Conservation (phyloP, 1,139 yeast genomes). For the Yamadazyma epiphylla region DNA sequence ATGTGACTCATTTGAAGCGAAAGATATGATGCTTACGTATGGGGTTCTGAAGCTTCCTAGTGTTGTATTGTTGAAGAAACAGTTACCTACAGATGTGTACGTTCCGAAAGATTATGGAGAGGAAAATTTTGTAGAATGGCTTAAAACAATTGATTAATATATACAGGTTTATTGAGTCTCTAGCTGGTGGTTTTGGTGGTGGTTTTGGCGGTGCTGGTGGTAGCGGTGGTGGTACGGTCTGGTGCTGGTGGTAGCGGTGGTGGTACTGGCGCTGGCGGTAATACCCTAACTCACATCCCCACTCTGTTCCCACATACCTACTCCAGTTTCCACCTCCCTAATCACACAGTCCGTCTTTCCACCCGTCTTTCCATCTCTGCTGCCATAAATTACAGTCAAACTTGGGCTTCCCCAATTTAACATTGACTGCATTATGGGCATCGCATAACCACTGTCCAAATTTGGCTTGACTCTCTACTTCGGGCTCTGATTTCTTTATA, state of each 20-base stretch:
- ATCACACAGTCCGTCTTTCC: conserved; percentile 9
- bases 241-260: too few relatives aligned
- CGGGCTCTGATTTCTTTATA: conserved; percentile 58
- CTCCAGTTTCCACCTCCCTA: too few relatives aligned
- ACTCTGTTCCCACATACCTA: too few relatives aligned
- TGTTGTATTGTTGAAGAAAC: conserved; percentile 63
- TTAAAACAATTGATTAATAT: conserved; percentile 18
- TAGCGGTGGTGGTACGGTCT: too few relatives aligned
- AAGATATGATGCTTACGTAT: conserved; percentile 56
- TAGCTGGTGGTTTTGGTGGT: too few relatives aligned
- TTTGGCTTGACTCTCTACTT: conserved; percentile 66
- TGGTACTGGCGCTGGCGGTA: too few relatives aligned
- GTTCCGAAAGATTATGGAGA: conserved; percentile 43
- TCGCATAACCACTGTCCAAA: conserved; percentile 91
- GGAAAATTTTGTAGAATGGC: conserved; percentile 54
- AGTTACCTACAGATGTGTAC: conserved; percentile 54
- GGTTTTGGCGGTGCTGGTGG: too few relatives aligned
- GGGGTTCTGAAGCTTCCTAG: conserved; percentile 58
- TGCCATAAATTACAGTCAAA: conserved; percentile 91
- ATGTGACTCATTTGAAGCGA: conserved; percentile 60
- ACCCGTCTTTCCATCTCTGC: conserved; percentile 72
- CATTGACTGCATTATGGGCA: conserved; percentile 90
- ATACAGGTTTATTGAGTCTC: background rate
- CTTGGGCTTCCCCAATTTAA: conserved; percentile 74
- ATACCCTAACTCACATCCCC: too few relatives aligned